Percentiles rank a stretch among this genome's conserved stretches.
phyloP scores from a whole-genome alignment of 495 filamentous ascomycete species.

The Haplographium delicatum region DNA sequence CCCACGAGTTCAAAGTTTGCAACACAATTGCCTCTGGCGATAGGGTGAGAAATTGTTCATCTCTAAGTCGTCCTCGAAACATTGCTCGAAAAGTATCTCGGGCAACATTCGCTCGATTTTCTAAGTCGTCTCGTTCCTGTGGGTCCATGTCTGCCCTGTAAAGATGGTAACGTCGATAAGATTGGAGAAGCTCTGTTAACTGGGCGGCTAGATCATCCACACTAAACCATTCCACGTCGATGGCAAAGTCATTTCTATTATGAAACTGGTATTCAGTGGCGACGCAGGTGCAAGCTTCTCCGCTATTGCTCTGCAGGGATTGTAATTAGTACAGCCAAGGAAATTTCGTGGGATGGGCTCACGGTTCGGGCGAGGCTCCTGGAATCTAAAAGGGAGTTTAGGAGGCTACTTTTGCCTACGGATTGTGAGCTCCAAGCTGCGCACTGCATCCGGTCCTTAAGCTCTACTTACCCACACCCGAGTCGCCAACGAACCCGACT shows the following conservation, averaged over 20 bases:
- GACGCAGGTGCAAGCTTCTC: slow-evolving; percentile 36
- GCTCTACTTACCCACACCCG: slow-evolving; percentile 17
- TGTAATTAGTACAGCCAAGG: neutral
- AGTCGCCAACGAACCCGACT: slow-evolving; percentile 38
- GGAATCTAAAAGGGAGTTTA: slow-evolving; percentile 15
- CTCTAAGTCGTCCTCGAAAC: slow-evolving; percentile 3
- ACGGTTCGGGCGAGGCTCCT: slow-evolving; percentile 8
- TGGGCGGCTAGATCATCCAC: slow-evolving; percentile 28
- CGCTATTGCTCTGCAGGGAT: slow-evolving; percentile 13
- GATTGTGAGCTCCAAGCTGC: neutral
- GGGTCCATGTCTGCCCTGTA: slow-evolving; percentile 1
- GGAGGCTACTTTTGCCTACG: slow-evolving; percentile 14
- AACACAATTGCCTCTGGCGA: neutral
- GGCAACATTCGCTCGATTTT: slow-evolving; percentile 3
- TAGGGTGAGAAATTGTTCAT: slow-evolving; percentile 6
- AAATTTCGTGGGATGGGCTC: slow-evolving; percentile 3
- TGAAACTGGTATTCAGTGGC: slow-evolving; percentile 38
- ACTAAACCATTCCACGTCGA: slow-evolving; percentile 32
- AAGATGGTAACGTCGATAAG: slow-evolving; percentile 29
- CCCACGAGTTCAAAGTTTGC: slow-evolving; percentile 1
- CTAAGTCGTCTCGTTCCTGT: neutral
- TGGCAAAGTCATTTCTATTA: slow-evolving; percentile 25
- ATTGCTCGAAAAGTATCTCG: slow-evolving; percentile 10
- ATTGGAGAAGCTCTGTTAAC: slow-evolving; percentile 27
- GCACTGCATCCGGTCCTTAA: neutral